phyloP scores from a whole-genome alignment of 2,329 filamentous ascomycete species.

The Pseudopithomyces chartarum region DNA sequence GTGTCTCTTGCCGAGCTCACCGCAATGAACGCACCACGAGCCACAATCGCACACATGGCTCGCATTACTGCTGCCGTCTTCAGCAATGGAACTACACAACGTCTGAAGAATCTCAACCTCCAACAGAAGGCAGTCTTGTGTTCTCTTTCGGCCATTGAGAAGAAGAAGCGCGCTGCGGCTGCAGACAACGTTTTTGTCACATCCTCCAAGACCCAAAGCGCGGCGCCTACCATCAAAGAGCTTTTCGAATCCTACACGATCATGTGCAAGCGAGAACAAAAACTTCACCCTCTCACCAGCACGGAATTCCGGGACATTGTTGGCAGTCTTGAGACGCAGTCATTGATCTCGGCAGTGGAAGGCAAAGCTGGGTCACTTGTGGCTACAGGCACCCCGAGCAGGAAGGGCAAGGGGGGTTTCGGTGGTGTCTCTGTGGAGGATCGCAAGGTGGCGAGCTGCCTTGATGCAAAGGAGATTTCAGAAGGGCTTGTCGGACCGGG shows the following conservation, averaged over 20 bases:
- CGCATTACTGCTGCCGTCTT: slow-evolving; percentile 89
- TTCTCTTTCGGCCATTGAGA: slow-evolving; percentile 84
- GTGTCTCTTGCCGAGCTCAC: slow-evolving; percentile 67
- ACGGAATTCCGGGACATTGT: slow-evolving; percentile 96
- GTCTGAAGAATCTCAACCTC: slow-evolving; percentile 85
- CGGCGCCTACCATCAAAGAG: slow-evolving; percentile 79
- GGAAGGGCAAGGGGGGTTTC: slow-evolving; percentile 60
- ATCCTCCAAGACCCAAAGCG: slow-evolving; percentile 52
- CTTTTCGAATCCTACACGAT: slow-evolving; percentile 83
- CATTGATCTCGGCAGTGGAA: slow-evolving; percentile 73
- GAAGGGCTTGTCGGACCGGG: slow-evolving; percentile 66
- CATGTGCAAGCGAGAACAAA: slow-evolving; percentile 84
- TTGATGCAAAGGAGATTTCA: slow-evolving; percentile 79
- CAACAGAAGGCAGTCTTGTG: slow-evolving; percentile 97
- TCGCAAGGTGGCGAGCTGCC: slow-evolving; percentile 76
- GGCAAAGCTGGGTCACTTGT: slow-evolving; percentile 71
- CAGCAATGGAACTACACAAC: slow-evolving; percentile 83
- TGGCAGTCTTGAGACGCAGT: slow-evolving; percentile 84
- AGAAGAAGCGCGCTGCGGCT: slow-evolving; percentile 62
- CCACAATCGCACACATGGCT: slow-evolving; percentile 87
- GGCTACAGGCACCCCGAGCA: slow-evolving; percentile 71
- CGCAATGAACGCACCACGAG: slow-evolving; percentile 80
- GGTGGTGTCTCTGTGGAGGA: slow-evolving; percentile 67
- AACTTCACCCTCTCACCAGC: slow-evolving; percentile 84
- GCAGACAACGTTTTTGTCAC: slow-evolving; percentile 40